phyloP scores from a whole-genome alignment of 202 grass and related monocot species.

The Dendrocalamus latiflorus region DNA sequence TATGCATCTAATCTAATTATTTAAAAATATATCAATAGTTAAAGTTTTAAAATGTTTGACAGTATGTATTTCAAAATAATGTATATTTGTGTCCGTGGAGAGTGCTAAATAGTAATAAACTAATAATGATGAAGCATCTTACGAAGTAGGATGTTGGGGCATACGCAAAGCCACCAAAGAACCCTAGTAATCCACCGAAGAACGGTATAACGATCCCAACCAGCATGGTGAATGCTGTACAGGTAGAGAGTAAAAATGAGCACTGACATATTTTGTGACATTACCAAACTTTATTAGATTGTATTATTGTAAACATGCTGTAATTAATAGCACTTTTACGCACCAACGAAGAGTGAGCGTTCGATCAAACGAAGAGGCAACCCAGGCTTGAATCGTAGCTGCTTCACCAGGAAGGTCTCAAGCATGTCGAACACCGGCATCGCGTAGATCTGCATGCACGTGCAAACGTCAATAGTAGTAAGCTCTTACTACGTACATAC shows the following conservation, averaged over 20 bases:
- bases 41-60: too few species aligned
- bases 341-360: constrained; percentile 58
- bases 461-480: not conserved
- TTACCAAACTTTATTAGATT: too few species aligned
- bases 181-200: constrained; percentile 67
- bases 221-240: constrained; percentile 56
- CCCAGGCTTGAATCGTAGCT: constrained; percentile 47
- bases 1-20: too few species aligned
- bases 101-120: too few species aligned
- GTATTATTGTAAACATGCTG: not conserved
- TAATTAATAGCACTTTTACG: not conserved
- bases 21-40: too few species aligned
- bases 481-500: too few species aligned
- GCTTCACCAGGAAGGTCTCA: constrained; percentile 68
- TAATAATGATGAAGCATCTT: too few species aligned
- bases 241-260: not conserved
- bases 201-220: constrained; percentile 61
- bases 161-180: constrained; percentile 68
- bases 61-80: too few species aligned
- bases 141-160: constrained; percentile 63
- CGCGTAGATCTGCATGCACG: constrained; percentile 57
- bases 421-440: constrained; percentile 94
- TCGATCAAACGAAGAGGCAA: constrained; percentile 54
- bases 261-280: too few species aligned
- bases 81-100: too few species aligned